Evolutionary conservation across 208 protist species (phyloP), one percentile per base, ranked within the genome.

Genomic region (Zelonia costaricensis): DNA sequence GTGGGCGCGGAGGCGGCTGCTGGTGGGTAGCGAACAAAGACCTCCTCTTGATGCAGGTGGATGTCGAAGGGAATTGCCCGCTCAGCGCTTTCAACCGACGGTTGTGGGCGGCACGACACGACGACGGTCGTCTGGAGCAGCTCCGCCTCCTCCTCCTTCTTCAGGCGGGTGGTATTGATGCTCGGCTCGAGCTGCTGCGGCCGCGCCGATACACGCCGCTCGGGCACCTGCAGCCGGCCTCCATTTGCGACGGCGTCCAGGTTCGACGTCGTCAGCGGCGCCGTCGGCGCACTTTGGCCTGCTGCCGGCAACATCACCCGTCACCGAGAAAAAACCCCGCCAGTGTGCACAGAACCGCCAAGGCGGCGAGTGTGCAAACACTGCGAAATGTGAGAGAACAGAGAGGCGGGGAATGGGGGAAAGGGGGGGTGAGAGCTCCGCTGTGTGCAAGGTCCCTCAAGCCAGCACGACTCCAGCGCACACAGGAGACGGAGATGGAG

Each of bases 41-140:
- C 59, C 39, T 62, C 47, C 36, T 72, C 57, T 40, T n/a, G n/a
- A n/a, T 38, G 42, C 6, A 64, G 47, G 25, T 64, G 57, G 35
- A 60, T 72, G 33, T 65, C 60, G 12, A n/a, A 46, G 6, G 42
- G 56, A 10, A 42, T 55, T n/a, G 8, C 35, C 18, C 52, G 40
- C 58, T 72, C 56, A 28, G 0, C 36, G 15, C 39, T 38, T 16
- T 52, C 55, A 6, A 39, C 36, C 18, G 16, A 43, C 35, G 6
- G 23, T 16, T 23, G 48, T 0, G 28, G 42, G 15, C 30, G 22
- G 36, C 49, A 60, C 30, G 40, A 53, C 38, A 60, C 35, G 25
- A 60, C 56, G n/a, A 72, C 40, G 13, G 65, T 63, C 39, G 40
- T 53, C 9, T 59, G 45, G 7, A 52, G 51, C 51, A 58, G 25